Percentiles rank a stretch among this genome's conserved stretches.
Conservation (phyloP, 2,329 filamentous ascomycete species). For the Sclerotinia glacialis region DNA sequence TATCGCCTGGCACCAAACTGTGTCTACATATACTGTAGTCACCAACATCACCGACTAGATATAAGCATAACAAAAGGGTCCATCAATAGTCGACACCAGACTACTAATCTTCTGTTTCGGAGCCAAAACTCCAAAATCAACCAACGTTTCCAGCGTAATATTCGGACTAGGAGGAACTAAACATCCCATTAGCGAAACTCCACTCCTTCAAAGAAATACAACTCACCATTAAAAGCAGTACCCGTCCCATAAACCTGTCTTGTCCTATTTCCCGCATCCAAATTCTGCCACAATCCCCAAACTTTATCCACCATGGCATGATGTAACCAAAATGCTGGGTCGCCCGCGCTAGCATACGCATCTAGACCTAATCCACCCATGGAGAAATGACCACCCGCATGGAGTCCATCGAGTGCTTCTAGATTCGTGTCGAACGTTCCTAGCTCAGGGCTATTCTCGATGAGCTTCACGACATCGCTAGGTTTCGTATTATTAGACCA, state of each 20-base stretch:
- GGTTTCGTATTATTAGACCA: slow-evolving; percentile 10
- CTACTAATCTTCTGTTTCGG: slow-evolving; percentile 23
- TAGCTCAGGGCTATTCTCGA: not conserved
- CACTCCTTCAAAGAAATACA: not conserved
- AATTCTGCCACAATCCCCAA: slow-evolving; percentile 49
- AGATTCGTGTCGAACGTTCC: not conserved
- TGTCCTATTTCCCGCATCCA: slow-evolving; percentile 26
- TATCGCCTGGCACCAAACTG: too few relatives aligned
- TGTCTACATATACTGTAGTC: rapidly evolving
- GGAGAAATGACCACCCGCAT: slow-evolving; percentile 9
- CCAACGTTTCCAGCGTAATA: slow-evolving; percentile 1
- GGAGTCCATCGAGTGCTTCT: slow-evolving; percentile 11
- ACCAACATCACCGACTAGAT: slow-evolving; percentile 29
- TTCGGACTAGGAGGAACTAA: not conserved
- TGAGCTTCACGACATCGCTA: slow-evolving; percentile 1
- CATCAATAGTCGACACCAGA: slow-evolving; percentile 42
- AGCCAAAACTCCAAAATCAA: slow-evolving; percentile 14
- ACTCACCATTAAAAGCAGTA: slow-evolving; percentile 4
- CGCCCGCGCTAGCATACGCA: slow-evolving; percentile 44
- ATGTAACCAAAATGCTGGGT: slow-evolving; percentile 48
- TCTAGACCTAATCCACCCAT: slow-evolving; percentile 33
- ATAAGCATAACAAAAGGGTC: slow-evolving; percentile 46
- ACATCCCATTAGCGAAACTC: not conserved
- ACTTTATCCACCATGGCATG: slow-evolving; percentile 47
- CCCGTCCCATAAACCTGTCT: slow-evolving; percentile 22